Evolutionary conservation across 2,329 filamentous ascomycete genomes (phyloP), one percentile per base, ranked within the genome.

Genomic region (Trichoderma lentiforme): DNA sequence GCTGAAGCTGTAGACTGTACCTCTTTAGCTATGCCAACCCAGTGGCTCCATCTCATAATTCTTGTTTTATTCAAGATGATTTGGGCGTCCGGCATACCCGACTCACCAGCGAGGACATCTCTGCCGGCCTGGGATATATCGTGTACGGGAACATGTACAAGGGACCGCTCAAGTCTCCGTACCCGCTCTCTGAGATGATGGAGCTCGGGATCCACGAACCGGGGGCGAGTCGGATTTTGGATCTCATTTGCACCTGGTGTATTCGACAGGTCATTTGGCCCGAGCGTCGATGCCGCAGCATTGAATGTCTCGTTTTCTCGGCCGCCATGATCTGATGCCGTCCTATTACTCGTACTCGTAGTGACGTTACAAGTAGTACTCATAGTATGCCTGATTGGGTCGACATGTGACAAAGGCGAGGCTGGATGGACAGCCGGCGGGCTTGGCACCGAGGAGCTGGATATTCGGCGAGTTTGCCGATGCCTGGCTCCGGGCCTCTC

Each of bases 241-340:
- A 30, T 58, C 32, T 58, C 89, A 91, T 2, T 86, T 82, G 75
- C 89, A 91, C n/a, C 82, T 82, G 8, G 84, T 82, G 56, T 57
- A 14, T 26, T 34, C 21, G 56, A 69, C 65, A 14, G 7, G 26
- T 61, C 56, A 51, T 26, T 43, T 30, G 30, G n/a, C 4, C 26
- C 28, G 6, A 69, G 4, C 7, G 56, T 18, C n/a, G 36, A 32
- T n/a, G n/a, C 12, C 14, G 14, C 26, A 18, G 28, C 30, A 34
- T 9, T 21, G 24, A 21, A 4, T 15, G 36, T 24, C 36, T 34
- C 53, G 8, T 26, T 53, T 32, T 11, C 28, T 7, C n/a, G 24
- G 15, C 18, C n/a, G n/a, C 15, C 62, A 53, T 21, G 9, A 34
- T 21, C 6, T 6, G 62, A 34, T 39, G 21, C 11, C 12, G 8